phyloP scores from a whole-genome alignment of 257 asterid species.

The Plantago ovata region DNA sequence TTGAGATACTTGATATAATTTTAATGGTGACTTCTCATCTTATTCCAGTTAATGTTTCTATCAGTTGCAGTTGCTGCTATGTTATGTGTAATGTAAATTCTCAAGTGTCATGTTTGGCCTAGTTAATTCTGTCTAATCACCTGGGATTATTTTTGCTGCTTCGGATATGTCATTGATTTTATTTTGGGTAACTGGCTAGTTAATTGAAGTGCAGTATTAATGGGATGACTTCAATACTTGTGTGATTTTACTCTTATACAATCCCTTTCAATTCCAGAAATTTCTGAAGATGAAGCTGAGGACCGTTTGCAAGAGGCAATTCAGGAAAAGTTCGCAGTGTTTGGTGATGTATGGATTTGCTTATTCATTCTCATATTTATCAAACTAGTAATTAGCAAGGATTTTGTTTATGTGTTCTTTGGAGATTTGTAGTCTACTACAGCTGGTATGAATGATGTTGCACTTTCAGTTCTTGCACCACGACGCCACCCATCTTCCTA shows the following conservation, averaged over 20 bases:
- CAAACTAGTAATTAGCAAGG: not conserved
- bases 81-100: not conserved
- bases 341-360: slow-evolving; percentile 76
- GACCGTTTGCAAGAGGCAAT: slow-evolving; percentile 93
- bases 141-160: slow-evolving; percentile 9
- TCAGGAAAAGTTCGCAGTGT: slow-evolving; percentile 90
- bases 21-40: too few species aligned
- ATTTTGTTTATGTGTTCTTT: slow-evolving; percentile 6
- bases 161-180: slow-evolving; percentile 17
- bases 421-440: slow-evolving; percentile 11
- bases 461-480: not conserved
- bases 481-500: too few species aligned
- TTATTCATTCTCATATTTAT: slow-evolving; percentile 14
- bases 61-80: too few species aligned
- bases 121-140: slow-evolving; percentile 10
- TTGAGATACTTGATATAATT: too few species aligned
- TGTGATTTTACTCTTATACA: slow-evolving; percentile 2
- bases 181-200: slow-evolving; percentile 1
- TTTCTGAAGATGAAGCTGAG: slow-evolving; percentile 98
- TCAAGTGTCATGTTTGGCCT: slow-evolving; percentile 15
- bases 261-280: slow-evolving; percentile 51
- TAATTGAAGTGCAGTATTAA: slow-evolving; percentile 8
- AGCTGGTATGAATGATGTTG: not conserved
- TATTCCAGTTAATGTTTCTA: too few species aligned
- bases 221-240: slow-evolving; percentile 9